Evolutionary conservation across 2,329 filamentous ascomycete species (phyloP), one percentile per base, ranked within the genome.

Genomic region (Hypoxylon sp.): DNA sequence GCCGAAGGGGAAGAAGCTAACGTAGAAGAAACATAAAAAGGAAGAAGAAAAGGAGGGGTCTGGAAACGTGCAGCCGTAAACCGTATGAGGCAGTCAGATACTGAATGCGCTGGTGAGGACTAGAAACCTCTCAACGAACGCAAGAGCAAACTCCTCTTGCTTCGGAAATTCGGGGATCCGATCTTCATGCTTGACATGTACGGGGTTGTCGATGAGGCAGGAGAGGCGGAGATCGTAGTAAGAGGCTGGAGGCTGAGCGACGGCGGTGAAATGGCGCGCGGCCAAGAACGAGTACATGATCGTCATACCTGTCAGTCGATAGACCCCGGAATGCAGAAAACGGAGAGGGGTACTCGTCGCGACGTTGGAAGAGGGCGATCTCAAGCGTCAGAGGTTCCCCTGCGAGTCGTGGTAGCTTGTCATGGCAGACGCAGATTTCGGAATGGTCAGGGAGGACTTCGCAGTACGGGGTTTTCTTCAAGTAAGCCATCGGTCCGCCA

Each of bases 161-260:
- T 42, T 56, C 52, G 60, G 60, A 45, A 35, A 48, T 54, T 54
- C 56, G 52, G 52, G 10, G 41, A 59, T 49, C 52, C 52, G 52
- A 56, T 38, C 37, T 31, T 13, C n/a, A 38, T 31, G 40, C 13
- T 58, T n/a, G 26, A 55, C 45, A 24, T 33, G 7, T 11, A 24
- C 13, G 26, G 18, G 11, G 35, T 8, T 41, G 37, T 40, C 29
- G 38, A 40, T 45, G 35, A 54, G 43, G 38, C 26, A 46, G 50
- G 40, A 48, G 51, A 15, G 10, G 31, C 20, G 3, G 37, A 24
- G 26, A 57, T 51, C 35, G 38, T 63, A 63, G 60, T 63, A 60
- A 63, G n/a, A n/a, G 56, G 60, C 60, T 63, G 42, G 51, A 48
- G 43, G 53, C 60, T 63, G 60, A 55, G 46, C 38, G 31, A 15